Evolutionary conservation across 2,329 filamentous ascomycete species (phyloP).

Genomic region (Herpotrichia juniperi): DNA sequence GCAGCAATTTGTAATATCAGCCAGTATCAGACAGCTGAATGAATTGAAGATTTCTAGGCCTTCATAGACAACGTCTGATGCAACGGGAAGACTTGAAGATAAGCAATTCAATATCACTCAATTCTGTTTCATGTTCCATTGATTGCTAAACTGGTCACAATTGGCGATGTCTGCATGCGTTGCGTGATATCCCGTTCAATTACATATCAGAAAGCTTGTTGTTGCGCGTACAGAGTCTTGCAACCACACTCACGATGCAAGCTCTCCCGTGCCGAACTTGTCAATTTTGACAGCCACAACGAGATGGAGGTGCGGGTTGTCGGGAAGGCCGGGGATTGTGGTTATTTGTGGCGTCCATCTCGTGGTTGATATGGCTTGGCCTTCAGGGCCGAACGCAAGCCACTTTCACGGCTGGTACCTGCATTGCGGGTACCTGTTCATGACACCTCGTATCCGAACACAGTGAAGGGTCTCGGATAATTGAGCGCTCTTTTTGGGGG

Average conservation of each 20-base stretch:
- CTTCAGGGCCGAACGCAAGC: slow-evolving; percentile 26
- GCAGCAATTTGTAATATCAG: slow-evolving; percentile 14
- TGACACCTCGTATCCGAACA: neutral
- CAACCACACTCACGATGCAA: neutral
- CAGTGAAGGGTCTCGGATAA: slow-evolving; percentile 1
- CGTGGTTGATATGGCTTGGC: slow-evolving; percentile 21
- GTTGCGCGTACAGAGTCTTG: neutral
- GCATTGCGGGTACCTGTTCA: slow-evolving; percentile 21
- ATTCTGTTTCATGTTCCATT: neutral
- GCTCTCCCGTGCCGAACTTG: neutral
- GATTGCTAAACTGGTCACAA: too few relatives aligned
- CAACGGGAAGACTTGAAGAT: neutral
- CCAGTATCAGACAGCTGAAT: too few relatives aligned
- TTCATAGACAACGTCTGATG: neutral
- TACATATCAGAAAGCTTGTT: too few relatives aligned
- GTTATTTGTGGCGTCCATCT: slow-evolving; percentile 30
- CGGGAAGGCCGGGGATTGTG: slow-evolving; percentile 12
- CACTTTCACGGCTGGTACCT: slow-evolving; percentile 36
- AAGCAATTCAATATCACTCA: neutral
- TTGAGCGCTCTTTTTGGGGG: neutral
- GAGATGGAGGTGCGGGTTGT: neutral
- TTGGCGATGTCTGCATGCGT: too few relatives aligned
- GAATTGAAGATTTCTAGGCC: slow-evolving; percentile 3
- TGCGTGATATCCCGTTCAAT: too few relatives aligned
- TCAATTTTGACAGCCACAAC: neutral